These are phyloP conservation scores for Auxenochlorella pyrenoidosa DNA, from an alignment of 139 green algal genomes.

Conservation along the genomic window DNA sequence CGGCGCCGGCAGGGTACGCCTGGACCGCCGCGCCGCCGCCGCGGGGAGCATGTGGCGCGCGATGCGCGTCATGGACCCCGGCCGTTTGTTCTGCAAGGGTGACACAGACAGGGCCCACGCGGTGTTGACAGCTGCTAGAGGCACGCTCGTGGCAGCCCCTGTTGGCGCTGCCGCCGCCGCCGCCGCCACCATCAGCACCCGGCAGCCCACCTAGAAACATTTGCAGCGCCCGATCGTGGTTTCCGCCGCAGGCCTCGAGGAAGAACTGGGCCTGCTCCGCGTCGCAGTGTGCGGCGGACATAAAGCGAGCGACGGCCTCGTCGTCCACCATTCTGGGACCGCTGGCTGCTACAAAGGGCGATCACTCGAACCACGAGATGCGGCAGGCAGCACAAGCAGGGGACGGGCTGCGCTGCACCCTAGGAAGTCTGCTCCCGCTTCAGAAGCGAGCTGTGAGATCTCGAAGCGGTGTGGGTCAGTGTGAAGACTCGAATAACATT, in stretches of 20 bases:
- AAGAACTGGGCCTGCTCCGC: conserved; percentile 62
- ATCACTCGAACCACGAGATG: too few relatives aligned
- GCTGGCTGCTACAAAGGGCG: too few relatives aligned
- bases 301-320: conserved; percentile 49
- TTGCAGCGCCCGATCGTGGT: conserved; percentile 59
- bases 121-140: neutral
- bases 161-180: too few relatives aligned
- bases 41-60: neutral
- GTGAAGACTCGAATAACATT: too few relatives aligned
- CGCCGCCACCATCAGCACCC: too few relatives aligned
- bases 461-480: too few relatives aligned
- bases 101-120: too few relatives aligned
- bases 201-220: conserved; percentile 58
- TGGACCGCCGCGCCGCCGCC: neutral
- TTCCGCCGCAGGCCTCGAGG: conserved; percentile 57
- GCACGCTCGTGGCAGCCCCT: neutral
- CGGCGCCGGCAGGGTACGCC: neutral
- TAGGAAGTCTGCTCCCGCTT: too few relatives aligned
- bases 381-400: neutral
- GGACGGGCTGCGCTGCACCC: too few relatives aligned
- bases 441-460: too few relatives aligned
- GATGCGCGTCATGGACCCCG: neutral
- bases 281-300: conserved; percentile 47
- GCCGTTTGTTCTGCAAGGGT: conserved; percentile 30
- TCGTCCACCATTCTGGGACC: conserved; percentile 17